Evolutionary conservation across 495 filamentous ascomycete species (phyloP).

Genomic region (Penicillium salamii): DNA sequence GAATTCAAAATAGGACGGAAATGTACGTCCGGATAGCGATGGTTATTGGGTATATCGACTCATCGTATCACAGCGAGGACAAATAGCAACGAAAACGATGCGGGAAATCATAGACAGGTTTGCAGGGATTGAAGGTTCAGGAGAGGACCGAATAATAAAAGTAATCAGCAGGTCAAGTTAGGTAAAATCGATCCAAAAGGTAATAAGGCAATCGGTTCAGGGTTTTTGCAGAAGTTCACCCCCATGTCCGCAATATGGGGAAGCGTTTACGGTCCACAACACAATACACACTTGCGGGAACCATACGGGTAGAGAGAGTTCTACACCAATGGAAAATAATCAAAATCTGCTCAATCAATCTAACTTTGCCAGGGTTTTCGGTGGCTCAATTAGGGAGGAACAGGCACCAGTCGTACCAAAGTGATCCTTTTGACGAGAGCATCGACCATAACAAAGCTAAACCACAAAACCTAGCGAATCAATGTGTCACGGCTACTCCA

Average conservation of each 20-base stretch:
- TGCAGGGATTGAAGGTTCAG: background rate
- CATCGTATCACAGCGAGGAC: conserved; percentile 13
- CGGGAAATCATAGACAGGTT: background rate
- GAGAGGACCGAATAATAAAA: no score
- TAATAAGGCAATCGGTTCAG: no score
- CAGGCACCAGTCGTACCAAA: conserved; percentile 14
- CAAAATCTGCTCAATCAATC: background rate
- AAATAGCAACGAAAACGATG: conserved; percentile 2
- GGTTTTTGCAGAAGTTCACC: no score
- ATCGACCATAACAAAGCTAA: conserved; percentile 1
- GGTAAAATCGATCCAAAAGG: no score
- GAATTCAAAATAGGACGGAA: background rate
- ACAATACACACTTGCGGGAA: no score
- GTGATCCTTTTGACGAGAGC: background rate
- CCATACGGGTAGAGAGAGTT: no score
- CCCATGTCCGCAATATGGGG: no score
- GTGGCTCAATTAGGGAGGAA: conserved; percentile 26
- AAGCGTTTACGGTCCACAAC: no score
- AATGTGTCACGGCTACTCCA: background rate
- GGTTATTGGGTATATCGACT: conserved; percentile 17
- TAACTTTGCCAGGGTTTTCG: conserved; percentile 4
- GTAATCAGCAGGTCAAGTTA: no score
- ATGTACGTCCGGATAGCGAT: background rate
- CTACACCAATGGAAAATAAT: no score
- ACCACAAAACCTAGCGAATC: conserved; percentile 5